Base-by-base conservation (phyloP, 2,329 filamentous ascomycete genomes). In the Teratosphaeriaceae sp. region DNA sequence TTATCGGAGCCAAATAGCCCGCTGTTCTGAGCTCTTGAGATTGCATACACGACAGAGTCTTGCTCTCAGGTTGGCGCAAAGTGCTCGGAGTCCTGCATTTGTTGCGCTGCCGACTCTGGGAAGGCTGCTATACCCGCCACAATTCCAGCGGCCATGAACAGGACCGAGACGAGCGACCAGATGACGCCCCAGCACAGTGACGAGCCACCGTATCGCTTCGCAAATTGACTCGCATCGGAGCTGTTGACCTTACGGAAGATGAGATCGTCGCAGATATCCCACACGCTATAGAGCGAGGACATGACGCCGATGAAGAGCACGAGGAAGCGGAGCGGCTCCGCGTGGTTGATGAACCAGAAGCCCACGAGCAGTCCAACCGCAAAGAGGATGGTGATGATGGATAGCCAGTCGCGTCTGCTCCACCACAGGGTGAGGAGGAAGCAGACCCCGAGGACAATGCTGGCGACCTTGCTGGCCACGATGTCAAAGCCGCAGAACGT, bases 181-280 rank as follows among this genome's bases (percentile, higher is more conserved):
- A 88, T 76, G 12, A 88, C 70, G 7, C 85, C 85, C 85, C 85
- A 88, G 70, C 84, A 88, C 57, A 84, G 82, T 1, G 83, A 86
- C 0, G 83, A 88, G 26, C 85, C 85, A 9, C 85, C 85, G 53
- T 89, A 89, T 18, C 79, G 74, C 64, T 86, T 74, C 6, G 85
- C 84, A 54, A 89, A 89, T 22, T 88, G 82, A 52, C 81, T 85
- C 5, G 85, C 84, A 58, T 90, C 85, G 3, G 84, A 88, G 18
- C 75, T 79, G 63, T 89, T 88, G 40, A 89, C 83, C 65, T 88
- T 89, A 45, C 85, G 76, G 3, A 88, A 68, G 52, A 90, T 88
- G 23, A 89, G 70, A 53, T 90, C 85, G 58, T 90, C 85, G 63
- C 84, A 88, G 53, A 89, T 89, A 68, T 89, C 85, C 85, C 85